Evolutionary conservation across 148 eudicot species (phyloP).

Genomic region (Silene latifolia): DNA sequence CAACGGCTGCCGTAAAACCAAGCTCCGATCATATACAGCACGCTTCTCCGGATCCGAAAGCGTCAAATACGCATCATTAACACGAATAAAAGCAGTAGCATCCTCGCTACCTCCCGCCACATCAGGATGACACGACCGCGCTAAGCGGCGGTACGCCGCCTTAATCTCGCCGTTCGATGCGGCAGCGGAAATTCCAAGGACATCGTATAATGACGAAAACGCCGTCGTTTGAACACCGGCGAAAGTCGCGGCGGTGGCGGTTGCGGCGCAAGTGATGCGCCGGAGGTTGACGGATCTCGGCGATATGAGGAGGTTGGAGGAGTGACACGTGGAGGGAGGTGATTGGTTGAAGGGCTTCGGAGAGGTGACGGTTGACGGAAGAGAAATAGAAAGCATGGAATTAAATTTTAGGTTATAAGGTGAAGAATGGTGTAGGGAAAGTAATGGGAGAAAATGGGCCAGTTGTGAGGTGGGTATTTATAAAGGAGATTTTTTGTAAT

Average conservation of each 20-base stretch:
- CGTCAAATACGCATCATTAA: neutral
- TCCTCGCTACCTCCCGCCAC: constrained; percentile 23
- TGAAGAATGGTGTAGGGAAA: neutral
- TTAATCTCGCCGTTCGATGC: constrained; percentile 56
- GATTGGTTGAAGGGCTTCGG: constrained; percentile 9
- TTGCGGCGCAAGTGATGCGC: neutral
- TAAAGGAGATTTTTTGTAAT: neutral
- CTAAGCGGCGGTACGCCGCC: constrained; percentile 59
- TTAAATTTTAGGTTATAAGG: neutral
- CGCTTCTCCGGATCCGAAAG: constrained; percentile 8
- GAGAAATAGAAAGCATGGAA: constrained; percentile 29
- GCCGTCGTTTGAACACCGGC: constrained; percentile 11
- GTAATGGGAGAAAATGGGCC: neutral
- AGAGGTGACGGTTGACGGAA: constrained; percentile 5
- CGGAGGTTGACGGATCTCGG: constrained; percentile 2
- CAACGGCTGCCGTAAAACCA: neutral
- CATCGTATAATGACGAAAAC: constrained; percentile 43
- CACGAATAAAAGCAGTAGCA: neutral
- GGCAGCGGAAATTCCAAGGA: constrained; percentile 43
- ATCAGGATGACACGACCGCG: constrained; percentile 62
- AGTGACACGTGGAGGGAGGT: neutral
- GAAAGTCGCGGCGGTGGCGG: neutral
- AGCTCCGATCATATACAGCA: constrained; percentile 1
- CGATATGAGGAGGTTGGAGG: neutral
- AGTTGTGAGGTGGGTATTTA: neutral